Base-by-base conservation (phyloP, 345 rosid species). In the Eucalyptus albens region DNA sequence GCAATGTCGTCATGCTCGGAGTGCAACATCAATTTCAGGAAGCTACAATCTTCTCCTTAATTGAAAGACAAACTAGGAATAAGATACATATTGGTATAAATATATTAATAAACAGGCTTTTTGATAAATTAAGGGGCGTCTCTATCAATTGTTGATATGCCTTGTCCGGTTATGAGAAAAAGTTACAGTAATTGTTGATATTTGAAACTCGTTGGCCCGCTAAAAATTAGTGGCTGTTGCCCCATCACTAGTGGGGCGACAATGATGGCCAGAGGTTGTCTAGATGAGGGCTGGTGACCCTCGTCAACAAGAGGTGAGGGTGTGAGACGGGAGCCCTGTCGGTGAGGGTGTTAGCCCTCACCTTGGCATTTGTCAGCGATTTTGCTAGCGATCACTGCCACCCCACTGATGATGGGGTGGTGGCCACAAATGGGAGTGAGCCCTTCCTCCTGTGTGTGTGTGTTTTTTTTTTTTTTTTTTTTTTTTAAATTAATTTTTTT, bases 371-470 rank as follows among this genome's bases (percentile, higher is more conserved):
- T 53, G 56, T 0, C 1, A 1, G 4, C 0, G 2, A 19, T 8
- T 53, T 53, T 0, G 1, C 2, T 53, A 2, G 26, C 2, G 2
- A 53, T 53, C 0, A 0, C 0, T 21, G 2, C 2, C 5, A 53
- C 59, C 59, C 26, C 26, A 53, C 2, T 53, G 0, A 53, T 21
- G 1, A 53, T 19, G 5, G 59, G 59, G 59, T 53, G 59, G 59
- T 21, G 59, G 59, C 59, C 59, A 53, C 59, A 53, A 4, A 53
- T 53, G 59, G 26, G 59, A 19, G 59, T 53, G 26, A 53, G 5
- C 26, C 26, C 2, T 53, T 4, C 11, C 59, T 53, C 26, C 5
- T 0, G 1, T 17, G 56, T 50, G 7, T 53, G 10, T 19, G 40
- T 37, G 40, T 37, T n/a, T n/a, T n/a, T n/a, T n/a, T 33, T 33